These are phyloP conservation scores for Stylonectria norvegica DNA, from an alignment of 2,329 filamentous ascomycete genomes.

Conservation along the genomic window DNA sequence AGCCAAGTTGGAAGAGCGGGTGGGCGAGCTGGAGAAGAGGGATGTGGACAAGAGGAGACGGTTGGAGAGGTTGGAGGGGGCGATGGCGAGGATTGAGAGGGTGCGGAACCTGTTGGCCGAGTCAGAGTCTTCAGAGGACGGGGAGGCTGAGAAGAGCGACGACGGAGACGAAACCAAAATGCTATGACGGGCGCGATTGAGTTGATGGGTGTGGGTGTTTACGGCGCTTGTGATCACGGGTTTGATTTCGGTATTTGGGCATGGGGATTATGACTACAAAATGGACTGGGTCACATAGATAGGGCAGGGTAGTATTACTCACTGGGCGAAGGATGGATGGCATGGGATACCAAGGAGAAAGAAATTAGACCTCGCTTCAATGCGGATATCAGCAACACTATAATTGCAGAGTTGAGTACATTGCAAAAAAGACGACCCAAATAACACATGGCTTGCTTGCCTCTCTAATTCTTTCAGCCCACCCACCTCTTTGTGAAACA, in stretches of 20 bases:
- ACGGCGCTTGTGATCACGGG: neutral
- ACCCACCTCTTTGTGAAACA: slow-evolving; percentile 4
- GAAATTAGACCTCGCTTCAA: too few relatives aligned
- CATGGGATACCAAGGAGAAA: too few relatives aligned
- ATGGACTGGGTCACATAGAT: neutral
- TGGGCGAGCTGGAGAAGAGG: slow-evolving; percentile 64
- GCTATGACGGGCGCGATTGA: neutral
- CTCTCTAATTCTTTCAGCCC: neutral
- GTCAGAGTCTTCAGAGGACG: slow-evolving; percentile 20
- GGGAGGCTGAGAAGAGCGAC: slow-evolving; percentile 14
- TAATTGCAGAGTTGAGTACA: neutral
- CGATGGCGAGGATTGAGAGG: slow-evolving; percentile 67
- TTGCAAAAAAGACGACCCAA: neutral
- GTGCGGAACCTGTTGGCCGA: slow-evolving; percentile 59
- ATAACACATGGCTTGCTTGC: slow-evolving; percentile 5
- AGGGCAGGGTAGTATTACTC: too few relatives aligned
- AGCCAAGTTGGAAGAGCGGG: slow-evolving; percentile 67
- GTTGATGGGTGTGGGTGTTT: neutral
- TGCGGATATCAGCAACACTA: too few relatives aligned
- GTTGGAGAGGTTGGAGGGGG: slow-evolving; percentile 67
- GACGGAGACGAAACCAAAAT: slow-evolving; percentile 1
- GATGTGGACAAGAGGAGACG: slow-evolving; percentile 67
- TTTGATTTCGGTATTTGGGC: too few relatives aligned
- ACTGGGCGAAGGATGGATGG: too few relatives aligned
- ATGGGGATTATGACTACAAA: neutral